Conservation (phyloP, 495 filamentous ascomycete species). For the Penicillium longicatenatum region DNA sequence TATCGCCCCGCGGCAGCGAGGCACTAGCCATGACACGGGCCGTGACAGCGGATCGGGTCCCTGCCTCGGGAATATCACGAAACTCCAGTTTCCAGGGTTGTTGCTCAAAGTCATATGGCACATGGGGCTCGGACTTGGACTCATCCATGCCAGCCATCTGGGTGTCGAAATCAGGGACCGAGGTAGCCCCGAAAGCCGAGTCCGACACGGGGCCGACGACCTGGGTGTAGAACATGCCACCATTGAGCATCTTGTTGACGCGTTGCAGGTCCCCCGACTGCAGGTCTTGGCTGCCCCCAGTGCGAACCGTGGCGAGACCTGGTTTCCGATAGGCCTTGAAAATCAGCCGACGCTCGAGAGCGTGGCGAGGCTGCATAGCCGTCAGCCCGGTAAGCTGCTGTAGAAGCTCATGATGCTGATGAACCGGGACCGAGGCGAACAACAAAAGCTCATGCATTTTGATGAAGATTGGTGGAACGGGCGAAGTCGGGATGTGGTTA, state of each 20-base stretch:
- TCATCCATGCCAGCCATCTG: constrained; percentile 37
- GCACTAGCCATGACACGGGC: constrained; percentile 50
- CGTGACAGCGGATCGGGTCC: constrained; percentile 49
- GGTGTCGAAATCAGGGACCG: constrained; percentile 28
- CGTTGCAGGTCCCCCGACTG: constrained; percentile 44
- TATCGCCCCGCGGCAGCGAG: constrained; percentile 45
- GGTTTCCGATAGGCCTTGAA: constrained; percentile 63
- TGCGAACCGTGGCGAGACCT: constrained; percentile 36
- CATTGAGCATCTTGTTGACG: constrained; percentile 51
- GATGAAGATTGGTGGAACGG: constrained; percentile 18
- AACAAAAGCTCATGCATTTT: constrained; percentile 51
- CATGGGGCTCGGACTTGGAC: constrained; percentile 3
- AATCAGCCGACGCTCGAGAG: constrained; percentile 62
- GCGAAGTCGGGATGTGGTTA: constrained; percentile 32
- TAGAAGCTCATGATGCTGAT: constrained; percentile 59
- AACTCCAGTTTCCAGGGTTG: constrained; percentile 55
- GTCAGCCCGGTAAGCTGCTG: constrained; percentile 68
- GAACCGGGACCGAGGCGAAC: constrained; percentile 50
- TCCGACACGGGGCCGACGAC: constrained; percentile 46
- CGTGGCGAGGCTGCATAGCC: constrained; percentile 63
- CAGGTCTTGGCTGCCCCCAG: constrained; percentile 48
- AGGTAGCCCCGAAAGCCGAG: constrained; percentile 29
- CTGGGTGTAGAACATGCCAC: constrained; percentile 53
- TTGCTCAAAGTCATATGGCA: constrained; percentile 39
- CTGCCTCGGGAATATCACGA: constrained; percentile 55